A percentile compares a stretch with the other conserved stretches of the same genome.
Conservation (phyloP, 495 filamentous ascomycete species). For the Lasiosphaeris hirsuta region DNA sequence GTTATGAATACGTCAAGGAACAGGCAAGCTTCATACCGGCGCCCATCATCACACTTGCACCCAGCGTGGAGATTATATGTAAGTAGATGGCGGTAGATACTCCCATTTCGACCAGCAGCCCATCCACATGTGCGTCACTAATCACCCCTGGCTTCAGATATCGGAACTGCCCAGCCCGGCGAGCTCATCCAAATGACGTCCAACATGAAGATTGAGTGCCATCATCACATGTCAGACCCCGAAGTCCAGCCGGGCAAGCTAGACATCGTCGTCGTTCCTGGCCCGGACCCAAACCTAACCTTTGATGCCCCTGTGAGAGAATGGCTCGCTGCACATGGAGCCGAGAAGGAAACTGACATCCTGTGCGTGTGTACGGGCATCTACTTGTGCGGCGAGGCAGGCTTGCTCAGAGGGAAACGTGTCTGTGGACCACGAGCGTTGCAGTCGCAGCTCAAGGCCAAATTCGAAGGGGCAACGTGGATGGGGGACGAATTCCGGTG, state of each 20-base stretch:
- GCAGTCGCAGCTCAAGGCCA: constrained; percentile 39
- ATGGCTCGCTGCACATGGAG: constrained; percentile 46
- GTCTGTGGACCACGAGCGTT: constrained; percentile 52
- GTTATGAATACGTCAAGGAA: constrained; percentile 41
- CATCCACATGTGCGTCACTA: background rate
- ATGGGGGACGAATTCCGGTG: constrained; percentile 48
- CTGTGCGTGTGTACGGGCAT: constrained; percentile 56
- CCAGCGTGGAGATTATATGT: constrained; percentile 38
- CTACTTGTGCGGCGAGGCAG: constrained; percentile 46
- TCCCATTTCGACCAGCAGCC: background rate
- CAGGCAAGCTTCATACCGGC: constrained; percentile 29
- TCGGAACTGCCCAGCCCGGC: constrained; percentile 33
- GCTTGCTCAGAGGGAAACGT: constrained; percentile 45
- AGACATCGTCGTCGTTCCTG: constrained; percentile 52
- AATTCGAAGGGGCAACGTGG: constrained; percentile 45
- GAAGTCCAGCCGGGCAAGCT: constrained; percentile 49
- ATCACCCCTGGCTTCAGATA: constrained; percentile 23
- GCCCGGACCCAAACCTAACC: constrained; percentile 41
- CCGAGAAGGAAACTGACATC: constrained; percentile 38
- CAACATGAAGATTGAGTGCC: constrained; percentile 31
- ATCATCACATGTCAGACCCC: constrained; percentile 38
- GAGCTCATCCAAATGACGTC: constrained; percentile 35
- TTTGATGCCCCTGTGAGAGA: constrained; percentile 35
- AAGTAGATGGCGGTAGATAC: constrained; percentile 3
- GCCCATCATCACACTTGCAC: constrained; percentile 37